Evolutionary conservation across 2,329 filamentous ascomycete species (phyloP), one percentile per base, ranked within the genome.

Genomic region (Trichoderma guizhouense): DNA sequence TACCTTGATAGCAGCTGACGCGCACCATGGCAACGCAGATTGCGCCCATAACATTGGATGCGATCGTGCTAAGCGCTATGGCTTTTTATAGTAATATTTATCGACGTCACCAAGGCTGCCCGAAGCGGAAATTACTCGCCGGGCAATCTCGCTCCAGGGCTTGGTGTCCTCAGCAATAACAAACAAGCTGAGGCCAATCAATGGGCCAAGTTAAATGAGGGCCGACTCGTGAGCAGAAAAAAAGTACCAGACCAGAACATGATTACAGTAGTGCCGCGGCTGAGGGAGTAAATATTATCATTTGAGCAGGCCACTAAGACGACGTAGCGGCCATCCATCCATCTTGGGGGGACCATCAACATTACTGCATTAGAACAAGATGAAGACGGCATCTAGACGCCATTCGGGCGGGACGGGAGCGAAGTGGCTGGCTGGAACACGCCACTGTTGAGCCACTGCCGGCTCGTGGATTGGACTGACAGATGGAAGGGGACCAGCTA

Each of bases 391-490:
- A 55, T 34, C 39, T 18, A 43, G 39, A 43, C 43, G 26, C 65
- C 65, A 51, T 39, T 30, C 65, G 58, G 47, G 39, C 30, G 18
- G 68, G 43, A 39, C 24, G 60, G 69, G 69, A 57, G 47, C 43
- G 21, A 34, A 47, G 60, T 71, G 61, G 60, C 69, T 64, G 69
- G 47, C 26, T 71, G 39, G 32, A 62, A 69, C 66, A 69, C 66
- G 66, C 66, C 66, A 69, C 53, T 9, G 57, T 68, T 36, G 70
- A 66, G 65, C 70, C 64, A 72, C 70, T 66, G 60, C 63, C 55
- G 51, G 36, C 36, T 28, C 32, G 18, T 47, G 43, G 57, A 34
- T 34, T 72, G 43, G 57, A 53, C 43, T 61, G 66, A 47, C 57
- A 53, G 66, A 30, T 60, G 24, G 57, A 51, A n/a, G 43, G 43